Conservation (phyloP, 345 rosid species). For the Isatis tinctoria region DNA sequence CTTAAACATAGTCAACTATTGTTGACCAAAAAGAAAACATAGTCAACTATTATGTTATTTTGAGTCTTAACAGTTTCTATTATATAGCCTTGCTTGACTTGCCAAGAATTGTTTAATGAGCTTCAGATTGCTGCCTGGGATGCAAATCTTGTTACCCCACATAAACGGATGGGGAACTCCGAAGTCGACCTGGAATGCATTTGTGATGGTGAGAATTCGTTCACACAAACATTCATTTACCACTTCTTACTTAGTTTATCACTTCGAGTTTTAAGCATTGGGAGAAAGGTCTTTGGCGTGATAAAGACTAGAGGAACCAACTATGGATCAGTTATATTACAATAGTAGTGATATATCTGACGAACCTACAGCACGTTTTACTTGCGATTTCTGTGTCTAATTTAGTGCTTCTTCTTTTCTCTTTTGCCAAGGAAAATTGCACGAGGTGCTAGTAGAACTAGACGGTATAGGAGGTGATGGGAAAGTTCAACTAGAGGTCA, state of each 20-base stretch:
- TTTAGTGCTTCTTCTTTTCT: neutral
- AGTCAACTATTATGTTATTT: neutral
- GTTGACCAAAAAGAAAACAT: too few species aligned
- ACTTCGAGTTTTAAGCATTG: neutral
- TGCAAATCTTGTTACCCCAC: constrained; percentile 94
- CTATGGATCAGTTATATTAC: too few species aligned
- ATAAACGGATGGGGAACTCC: constrained; percentile 93
- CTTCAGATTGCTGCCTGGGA: constrained; percentile 97
- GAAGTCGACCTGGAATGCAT: constrained; percentile 51
- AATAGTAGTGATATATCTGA: too few species aligned
- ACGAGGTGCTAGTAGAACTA: constrained; percentile 69
- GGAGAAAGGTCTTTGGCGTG: too few species aligned
- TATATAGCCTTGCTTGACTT: constrained; percentile 7
- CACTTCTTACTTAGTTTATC: too few species aligned
- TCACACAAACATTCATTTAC: neutral
- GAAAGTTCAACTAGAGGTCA: constrained; percentile 79
- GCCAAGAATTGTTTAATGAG: neutral
- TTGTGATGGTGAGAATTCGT: constrained; percentile 64
- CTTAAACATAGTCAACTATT: too few species aligned
- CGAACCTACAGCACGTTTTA: too few species aligned
- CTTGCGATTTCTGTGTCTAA: neutral
- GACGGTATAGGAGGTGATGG: constrained; percentile 99
- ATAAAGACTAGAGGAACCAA: too few species aligned
- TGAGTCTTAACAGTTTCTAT: neutral
- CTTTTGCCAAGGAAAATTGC: constrained; percentile 53